Percentiles rank a stretch among this genome's conserved stretches.
Evolutionary conservation across 371 early-diverging fungal genomes (phyloP).

Genomic region (Rhizopus delemar): DNA sequence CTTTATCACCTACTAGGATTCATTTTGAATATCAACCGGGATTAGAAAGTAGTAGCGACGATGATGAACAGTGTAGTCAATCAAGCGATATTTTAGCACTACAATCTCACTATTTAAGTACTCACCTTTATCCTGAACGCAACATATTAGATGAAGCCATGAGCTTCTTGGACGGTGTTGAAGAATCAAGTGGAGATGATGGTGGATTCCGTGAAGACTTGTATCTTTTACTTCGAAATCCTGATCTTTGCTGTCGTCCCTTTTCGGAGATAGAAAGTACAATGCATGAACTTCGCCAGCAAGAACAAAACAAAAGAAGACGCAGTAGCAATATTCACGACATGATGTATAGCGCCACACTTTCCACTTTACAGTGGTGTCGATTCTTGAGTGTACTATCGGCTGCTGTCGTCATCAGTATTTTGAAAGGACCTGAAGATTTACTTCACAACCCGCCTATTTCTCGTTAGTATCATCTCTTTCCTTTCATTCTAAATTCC

Average conservation of each 20-base stretch:
- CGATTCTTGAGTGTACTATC: slow-evolving; percentile 56
- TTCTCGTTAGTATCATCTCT: not conserved
- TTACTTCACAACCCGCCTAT: slow-evolving; percentile 7
- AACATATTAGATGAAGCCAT: slow-evolving; percentile 41
- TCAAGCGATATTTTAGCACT: not conserved
- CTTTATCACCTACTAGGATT: not conserved
- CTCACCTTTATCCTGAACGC: slow-evolving; percentile 16
- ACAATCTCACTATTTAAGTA: not conserved
- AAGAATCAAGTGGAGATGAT: slow-evolving; percentile 21
- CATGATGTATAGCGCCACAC: slow-evolving; percentile 14
- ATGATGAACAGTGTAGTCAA: not conserved
- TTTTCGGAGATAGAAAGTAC: slow-evolving; percentile 28
- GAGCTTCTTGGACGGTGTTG: slow-evolving; percentile 26
- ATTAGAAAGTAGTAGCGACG: not conserved
- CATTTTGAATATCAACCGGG: not conserved
- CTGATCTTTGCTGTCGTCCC: slow-evolving; percentile 26
- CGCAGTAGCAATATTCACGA: not conserved
- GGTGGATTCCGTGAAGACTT: slow-evolving; percentile 27
- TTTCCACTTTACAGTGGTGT: slow-evolving; percentile 57
- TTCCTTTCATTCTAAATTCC: slow-evolving; percentile 5
- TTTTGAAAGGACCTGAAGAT: slow-evolving; percentile 64
- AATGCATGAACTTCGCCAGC: slow-evolving; percentile 29
- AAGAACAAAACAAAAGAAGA: slow-evolving; percentile 15
- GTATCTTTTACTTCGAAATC: slow-evolving; percentile 25
- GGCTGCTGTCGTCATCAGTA: slow-evolving; percentile 55